Conservation (phyloP, 148 eudicot species). For the Heliosperma pusillum region DNA sequence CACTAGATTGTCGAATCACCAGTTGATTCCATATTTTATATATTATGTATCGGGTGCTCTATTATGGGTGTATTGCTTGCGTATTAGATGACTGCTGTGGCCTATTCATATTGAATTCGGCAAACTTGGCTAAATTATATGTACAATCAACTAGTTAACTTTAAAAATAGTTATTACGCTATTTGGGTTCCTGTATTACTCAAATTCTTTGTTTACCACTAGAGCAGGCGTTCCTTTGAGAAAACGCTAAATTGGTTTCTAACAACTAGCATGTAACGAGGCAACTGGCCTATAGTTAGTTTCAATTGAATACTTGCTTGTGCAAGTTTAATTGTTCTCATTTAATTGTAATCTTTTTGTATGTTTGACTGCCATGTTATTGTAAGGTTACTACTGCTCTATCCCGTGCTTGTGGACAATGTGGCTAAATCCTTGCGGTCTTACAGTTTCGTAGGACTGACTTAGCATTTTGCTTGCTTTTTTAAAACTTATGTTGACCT, state of each 20-base stretch:
- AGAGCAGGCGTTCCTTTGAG: no score
- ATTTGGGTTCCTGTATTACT: background rate
- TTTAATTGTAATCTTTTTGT: no score
- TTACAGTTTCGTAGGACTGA: background rate
- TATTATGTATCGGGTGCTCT: background rate
- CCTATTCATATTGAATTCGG: background rate
- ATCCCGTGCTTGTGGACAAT: background rate
- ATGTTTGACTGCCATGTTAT: no score
- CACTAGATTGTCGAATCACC: background rate
- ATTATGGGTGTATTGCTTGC: background rate
- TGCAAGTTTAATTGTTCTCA: background rate
- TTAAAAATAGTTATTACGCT: background rate
- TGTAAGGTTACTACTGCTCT: no score
- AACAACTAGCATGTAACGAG: background rate
- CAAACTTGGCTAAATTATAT: background rate
- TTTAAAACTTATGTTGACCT: background rate
- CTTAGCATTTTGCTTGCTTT: background rate
- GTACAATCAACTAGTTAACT: background rate
- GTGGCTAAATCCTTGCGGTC: no score
- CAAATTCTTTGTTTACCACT: no score
- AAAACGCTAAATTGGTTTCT: background rate
- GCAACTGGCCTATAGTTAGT: no score
- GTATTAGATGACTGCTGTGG: background rate
- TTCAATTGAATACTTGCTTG: background rate
- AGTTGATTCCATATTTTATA: background rate